These are phyloP conservation scores for Lactarius trivialis DNA, from an alignment of 768 basidiomycete genomes.

Conservation along the genomic window DNA sequence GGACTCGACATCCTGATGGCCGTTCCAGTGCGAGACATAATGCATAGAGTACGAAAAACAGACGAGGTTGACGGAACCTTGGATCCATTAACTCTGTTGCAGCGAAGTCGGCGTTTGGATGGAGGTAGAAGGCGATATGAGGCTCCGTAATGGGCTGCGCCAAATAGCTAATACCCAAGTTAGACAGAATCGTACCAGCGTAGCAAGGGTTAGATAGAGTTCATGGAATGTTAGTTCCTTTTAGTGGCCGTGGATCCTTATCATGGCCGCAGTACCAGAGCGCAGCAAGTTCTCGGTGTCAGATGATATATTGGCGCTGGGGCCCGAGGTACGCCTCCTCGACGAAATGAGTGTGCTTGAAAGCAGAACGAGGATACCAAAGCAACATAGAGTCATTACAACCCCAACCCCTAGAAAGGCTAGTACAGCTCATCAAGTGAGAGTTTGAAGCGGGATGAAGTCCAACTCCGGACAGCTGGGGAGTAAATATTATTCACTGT, in stretches of 20 bases:
- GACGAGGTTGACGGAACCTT: neutral
- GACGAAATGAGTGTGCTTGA: too few species aligned
- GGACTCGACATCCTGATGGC: neutral
- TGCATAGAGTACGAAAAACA: neutral
- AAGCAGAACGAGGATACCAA: neutral
- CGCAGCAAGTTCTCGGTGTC: neutral
- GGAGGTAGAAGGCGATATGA: neutral
- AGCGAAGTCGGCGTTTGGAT: neutral
- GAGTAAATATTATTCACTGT: too few species aligned
- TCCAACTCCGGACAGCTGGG: too few species aligned
- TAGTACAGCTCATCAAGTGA: neutral
- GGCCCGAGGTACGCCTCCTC: neutral
- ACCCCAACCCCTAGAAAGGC: neutral
- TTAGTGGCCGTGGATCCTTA: neutral
- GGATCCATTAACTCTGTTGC: neutral
- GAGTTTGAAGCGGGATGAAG: neutral
- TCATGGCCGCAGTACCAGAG: neutral
- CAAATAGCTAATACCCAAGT: neutral
- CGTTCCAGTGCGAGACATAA: neutral
- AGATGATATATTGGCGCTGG: neutral
- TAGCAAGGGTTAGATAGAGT: too few species aligned
- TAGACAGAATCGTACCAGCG: neutral
- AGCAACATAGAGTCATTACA: neutral
- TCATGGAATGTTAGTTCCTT: neutral
- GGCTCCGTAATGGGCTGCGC: too few species aligned